Evolutionary conservation across 169 alveolate genomes (phyloP).

Genomic region (Perkinsus chesapeaki): DNA sequence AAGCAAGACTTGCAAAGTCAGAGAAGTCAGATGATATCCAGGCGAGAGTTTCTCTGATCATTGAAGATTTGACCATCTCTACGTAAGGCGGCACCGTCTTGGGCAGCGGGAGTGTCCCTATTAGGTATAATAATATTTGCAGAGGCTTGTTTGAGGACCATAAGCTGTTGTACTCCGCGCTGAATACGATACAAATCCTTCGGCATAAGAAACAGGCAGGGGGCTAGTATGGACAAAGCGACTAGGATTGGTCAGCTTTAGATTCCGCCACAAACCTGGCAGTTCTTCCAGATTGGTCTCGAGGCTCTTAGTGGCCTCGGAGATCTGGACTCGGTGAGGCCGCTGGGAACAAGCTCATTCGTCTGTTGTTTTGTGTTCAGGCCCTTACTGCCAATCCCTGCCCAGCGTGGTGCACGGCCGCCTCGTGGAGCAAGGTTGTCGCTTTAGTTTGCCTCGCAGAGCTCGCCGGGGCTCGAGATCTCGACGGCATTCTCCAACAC

Average conservation of each 20-base stretch:
- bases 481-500: constrained; percentile 5
- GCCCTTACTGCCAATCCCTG: not conserved
- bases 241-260: too few relatives aligned
- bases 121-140: constrained; percentile 50
- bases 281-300: not conserved
- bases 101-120: not conserved
- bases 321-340: not conserved
- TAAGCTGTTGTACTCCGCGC: constrained; percentile 54
- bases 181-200: constrained; percentile 32
- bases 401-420: not conserved
- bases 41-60: constrained; percentile 57
- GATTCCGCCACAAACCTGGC: not conserved
- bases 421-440: constrained; percentile 21
- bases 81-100: constrained; percentile 34
- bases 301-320: not conserved
- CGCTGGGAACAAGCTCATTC: not conserved
- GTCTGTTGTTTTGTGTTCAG: not conserved
- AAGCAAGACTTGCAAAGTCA: constrained; percentile 65
- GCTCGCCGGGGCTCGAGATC: constrained; percentile 12
- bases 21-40: constrained; percentile 57
- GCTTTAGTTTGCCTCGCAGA: constrained; percentile 17
- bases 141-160: constrained; percentile 78
- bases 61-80: constrained; percentile 69
- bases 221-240: not conserved
- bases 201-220: not conserved